phyloP scores from a whole-genome alignment of 2,329 filamentous ascomycete species.

The Stagonosporopsis tanaceti region DNA sequence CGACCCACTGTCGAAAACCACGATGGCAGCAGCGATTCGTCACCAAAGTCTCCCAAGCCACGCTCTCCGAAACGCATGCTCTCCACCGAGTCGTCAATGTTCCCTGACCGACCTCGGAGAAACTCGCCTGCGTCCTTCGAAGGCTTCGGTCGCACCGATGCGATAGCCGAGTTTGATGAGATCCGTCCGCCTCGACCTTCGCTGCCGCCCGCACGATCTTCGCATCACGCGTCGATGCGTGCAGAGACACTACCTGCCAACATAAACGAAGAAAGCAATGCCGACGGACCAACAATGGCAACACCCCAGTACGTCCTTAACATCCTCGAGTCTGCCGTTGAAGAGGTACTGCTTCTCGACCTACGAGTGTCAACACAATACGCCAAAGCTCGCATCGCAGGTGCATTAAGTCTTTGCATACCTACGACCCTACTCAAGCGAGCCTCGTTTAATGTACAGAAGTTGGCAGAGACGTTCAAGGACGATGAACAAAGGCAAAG shows the following conservation, averaged over 20 bases:
- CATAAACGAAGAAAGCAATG: conserved; percentile 33
- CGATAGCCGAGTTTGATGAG: conserved; percentile 46
- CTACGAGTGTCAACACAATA: conserved; percentile 87
- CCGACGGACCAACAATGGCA: conserved; percentile 51
- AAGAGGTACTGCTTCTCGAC: conserved; percentile 77
- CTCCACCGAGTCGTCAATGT: conserved; percentile 53
- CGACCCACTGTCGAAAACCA: conserved; percentile 29
- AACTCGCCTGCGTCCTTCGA: conserved; percentile 58
- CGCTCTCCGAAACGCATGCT: conserved; percentile 60
- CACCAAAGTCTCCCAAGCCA: conserved; percentile 33
- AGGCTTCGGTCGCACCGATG: conserved; percentile 44
- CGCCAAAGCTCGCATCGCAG: conserved; percentile 73
- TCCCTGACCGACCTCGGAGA: conserved; percentile 54
- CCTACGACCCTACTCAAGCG: conserved; percentile 93
- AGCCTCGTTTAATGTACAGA: conserved; percentile 87
- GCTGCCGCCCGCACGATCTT: conserved; percentile 34
- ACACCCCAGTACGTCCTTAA: conserved; percentile 60
- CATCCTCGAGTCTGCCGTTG: conserved; percentile 56
- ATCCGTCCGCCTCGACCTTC: conserved; percentile 43
- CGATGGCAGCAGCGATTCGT: conserved; percentile 21
- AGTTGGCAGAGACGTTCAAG: conserved; percentile 86
- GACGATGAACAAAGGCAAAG: conserved; percentile 71
- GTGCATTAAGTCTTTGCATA: conserved; percentile 92
- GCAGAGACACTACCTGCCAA: conserved; percentile 57
- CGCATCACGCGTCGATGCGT: conserved; percentile 38